These are phyloP conservation scores for Cordyceps fumosorosea DNA, from an alignment of 2,329 filamentous ascomycete species.

Conservation along the genomic window DNA sequence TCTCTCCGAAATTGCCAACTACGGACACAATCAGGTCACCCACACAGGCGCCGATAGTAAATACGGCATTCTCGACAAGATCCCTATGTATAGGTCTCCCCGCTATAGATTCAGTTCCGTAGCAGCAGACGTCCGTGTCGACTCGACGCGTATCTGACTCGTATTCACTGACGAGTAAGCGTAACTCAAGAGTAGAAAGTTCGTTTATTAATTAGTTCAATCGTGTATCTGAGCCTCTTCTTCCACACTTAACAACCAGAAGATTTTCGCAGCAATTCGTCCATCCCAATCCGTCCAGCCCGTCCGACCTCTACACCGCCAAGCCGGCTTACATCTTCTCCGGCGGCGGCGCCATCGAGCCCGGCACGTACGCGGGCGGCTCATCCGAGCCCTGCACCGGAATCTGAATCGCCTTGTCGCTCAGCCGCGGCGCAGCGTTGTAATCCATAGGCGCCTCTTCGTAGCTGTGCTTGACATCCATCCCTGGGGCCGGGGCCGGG, in stretches of 20 bases:
- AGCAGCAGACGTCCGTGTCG: too few species aligned
- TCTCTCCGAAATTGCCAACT: too few species aligned
- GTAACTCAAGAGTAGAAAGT: not conserved
- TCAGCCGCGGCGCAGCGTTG: not conserved
- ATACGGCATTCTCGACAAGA: not conserved
- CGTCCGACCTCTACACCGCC: not conserved
- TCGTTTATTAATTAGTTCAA: not conserved
- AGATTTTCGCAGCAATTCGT: too few species aligned
- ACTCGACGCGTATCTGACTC: too few species aligned
- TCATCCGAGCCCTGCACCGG: slow-evolving; percentile 2
- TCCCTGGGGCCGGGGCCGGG: not conserved
- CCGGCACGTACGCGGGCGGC: slow-evolving; percentile 1
- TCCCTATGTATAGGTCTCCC: too few species aligned
- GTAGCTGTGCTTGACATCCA: not conserved
- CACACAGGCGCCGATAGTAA: not conserved
- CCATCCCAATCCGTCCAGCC: not conserved
- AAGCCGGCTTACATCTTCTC: not conserved
- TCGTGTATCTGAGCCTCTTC: not conserved
- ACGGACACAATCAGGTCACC: too few species aligned
- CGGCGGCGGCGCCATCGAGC: not conserved
- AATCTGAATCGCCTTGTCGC: not conserved
- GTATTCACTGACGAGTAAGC: not conserved
- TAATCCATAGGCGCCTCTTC: not conserved
- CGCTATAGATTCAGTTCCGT: too few species aligned
- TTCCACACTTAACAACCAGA: not conserved